Evolutionary conservation across 257 asterid genomes (phyloP).

Genomic region (Plantago elongata): DNA sequence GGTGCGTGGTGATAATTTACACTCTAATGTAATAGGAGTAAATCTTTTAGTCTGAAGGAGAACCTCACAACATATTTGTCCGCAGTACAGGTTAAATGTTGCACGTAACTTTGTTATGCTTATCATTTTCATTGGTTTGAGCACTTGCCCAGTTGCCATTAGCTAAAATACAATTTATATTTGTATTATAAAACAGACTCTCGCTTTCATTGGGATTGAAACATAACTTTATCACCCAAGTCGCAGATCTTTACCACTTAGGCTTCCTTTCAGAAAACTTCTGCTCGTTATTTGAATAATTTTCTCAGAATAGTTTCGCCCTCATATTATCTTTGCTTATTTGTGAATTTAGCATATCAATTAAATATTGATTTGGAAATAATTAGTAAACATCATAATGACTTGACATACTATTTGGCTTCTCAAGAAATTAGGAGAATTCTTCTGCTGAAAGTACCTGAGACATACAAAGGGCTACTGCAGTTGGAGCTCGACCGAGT

Average conservation of each 20-base stretch:
- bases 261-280: not conserved
- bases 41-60: not conserved
- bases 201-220: too few relatives aligned
- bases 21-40: not conserved
- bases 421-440: constrained; percentile 74
- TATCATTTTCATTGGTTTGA: constrained; percentile 8
- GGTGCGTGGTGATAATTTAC: constrained; percentile 50
- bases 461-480: constrained; percentile 67
- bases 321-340: constrained; percentile 8
- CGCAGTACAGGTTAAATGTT: not conserved
- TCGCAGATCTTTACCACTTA: too few relatives aligned
- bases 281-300: not conserved
- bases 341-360: not conserved
- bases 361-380: not conserved
- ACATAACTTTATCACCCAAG: too few relatives aligned
- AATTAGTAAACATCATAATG: constrained; percentile 20
- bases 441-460: constrained; percentile 83
- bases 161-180: not conserved
- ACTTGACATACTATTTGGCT: constrained; percentile 29
- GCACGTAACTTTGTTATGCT: constrained; percentile 14
- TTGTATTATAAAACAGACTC: too few relatives aligned
- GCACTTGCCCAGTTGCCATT: not conserved
- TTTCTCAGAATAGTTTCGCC: not conserved
- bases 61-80: not conserved
- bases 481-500: constrained; percentile 82